These are phyloP conservation scores for Xylaria curta DNA, from an alignment of 495 filamentous ascomycete species.

Conservation along the genomic window DNA sequence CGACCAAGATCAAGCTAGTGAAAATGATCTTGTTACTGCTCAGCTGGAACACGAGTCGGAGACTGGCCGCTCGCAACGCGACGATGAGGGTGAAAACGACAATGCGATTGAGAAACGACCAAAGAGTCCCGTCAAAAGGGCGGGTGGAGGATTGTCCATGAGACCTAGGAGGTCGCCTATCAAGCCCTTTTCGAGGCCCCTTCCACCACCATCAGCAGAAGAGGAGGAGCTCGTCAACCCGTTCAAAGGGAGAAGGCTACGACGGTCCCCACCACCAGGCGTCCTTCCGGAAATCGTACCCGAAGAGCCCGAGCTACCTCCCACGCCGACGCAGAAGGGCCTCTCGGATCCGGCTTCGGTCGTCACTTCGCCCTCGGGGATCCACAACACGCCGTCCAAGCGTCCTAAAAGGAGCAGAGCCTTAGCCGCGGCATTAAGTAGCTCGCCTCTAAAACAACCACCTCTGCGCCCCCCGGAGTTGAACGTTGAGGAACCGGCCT, in stretches of 20 bases:
- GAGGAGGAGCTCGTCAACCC: conserved; percentile 54
- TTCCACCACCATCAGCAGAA: conserved; percentile 50
- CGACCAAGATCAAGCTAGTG: conserved; percentile 9
- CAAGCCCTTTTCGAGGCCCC: conserved; percentile 44
- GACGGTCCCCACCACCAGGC: conserved; percentile 45
- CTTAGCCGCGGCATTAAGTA: conserved; percentile 48
- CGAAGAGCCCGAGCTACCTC: conserved; percentile 72
- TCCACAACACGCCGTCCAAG: conserved; percentile 59
- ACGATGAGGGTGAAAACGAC: not conserved
- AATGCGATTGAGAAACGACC: conserved; percentile 11
- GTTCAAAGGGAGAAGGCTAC: conserved; percentile 45
- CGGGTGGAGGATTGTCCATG: conserved; percentile 34
- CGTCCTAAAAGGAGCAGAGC: conserved; percentile 47
- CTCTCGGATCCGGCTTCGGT: conserved; percentile 58
- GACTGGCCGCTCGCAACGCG: not conserved
- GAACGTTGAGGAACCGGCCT: conserved; percentile 20
- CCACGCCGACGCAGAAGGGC: conserved; percentile 68
- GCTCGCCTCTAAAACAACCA: conserved; percentile 55
- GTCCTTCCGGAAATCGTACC: conserved; percentile 42
- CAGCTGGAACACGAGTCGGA: conserved; percentile 22
- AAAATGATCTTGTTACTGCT: not conserved
- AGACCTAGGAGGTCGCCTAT: conserved; percentile 39
- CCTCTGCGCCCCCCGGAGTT: conserved; percentile 36
- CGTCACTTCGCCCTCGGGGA: conserved; percentile 58
- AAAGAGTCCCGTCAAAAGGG: conserved; percentile 30